Evolutionary conservation across 768 basidiomycete genomes (phyloP), one percentile per base, ranked within the genome.

Genomic region (Pleurotus tuber-regium): DNA sequence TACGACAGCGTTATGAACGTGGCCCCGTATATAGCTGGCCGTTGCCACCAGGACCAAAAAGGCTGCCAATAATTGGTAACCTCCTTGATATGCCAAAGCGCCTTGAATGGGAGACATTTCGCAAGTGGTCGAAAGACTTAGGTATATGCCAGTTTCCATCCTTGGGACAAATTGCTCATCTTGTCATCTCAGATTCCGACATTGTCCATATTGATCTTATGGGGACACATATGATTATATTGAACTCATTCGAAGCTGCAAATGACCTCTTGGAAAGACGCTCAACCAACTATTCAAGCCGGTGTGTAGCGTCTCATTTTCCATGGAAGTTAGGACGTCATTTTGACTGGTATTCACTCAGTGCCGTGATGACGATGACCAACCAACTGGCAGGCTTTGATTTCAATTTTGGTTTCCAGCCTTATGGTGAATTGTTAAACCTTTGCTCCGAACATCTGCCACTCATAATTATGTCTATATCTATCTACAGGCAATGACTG

Each of bases 61-160:
- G 61, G 4, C 53, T 61, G 11, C 66, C 66, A 2, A 16, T 66
- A n/a, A 23, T 68, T 19, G 66, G 66, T 2, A 68, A 68, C 43
- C 44, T 62, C 2, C 48, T 59, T 16, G 54, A 66, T 18, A 43
- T 68, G 21, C 60, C 64, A 4, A 57, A 63, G 23, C 5, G 25
- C 14, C 39, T 35, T 25, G 46, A 39, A 31, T 60, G 59, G 52
- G 38, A 46, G n/a, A 51, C 30, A 19, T 61, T 50, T 23, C 46
- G 46, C 30, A 47, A 33, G 33, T 47, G 46, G 46, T 28, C 46
- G 5, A 47, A 14, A 18, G 46, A 47, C 12, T 30, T 47, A 16
- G 29, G 46, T 47, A 2, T 31, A 3, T 47, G n/a, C n/a, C n/a
- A n/a, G n/a, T n/a, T n/a, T n/a, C n/a, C n/a, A n/a, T n/a, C n/a